Base-by-base conservation (phyloP, 2,329 filamentous ascomycete genomes). In the Trematosphaeria pertusa region DNA sequence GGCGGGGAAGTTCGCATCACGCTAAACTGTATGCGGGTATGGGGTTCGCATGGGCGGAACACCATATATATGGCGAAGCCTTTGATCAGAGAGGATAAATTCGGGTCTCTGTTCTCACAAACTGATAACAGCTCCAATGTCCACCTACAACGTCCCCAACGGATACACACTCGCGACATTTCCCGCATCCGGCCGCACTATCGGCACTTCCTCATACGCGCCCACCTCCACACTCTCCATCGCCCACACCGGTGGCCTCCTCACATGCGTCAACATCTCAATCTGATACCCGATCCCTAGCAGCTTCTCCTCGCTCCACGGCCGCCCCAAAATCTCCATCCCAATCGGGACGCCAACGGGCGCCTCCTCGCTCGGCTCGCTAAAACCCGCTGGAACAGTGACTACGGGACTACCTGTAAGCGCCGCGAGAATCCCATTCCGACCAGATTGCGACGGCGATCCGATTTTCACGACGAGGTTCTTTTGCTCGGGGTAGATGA, bases 401-500 rank as follows among this genome's bases (percentile, higher is more conserved):
- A 83, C 73, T 4, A 82, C 80, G 8, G 81, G 80, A 4, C 64
- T 72, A 0, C 80, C 80, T 1, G 80, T 82, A 42, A 83, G 59
- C 0, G 81, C 79, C 2, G 79, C 81, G 1, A 83, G 59, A 36
- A 82, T 80, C 2, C 81, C 81, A 53, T 84, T 87, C 2, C 85
- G 73, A 1, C 83, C 83, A n/a, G 71, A 71, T 67, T 87, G 85
- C 0, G 76, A 79, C 0, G 78, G 73, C 1, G 78, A 76, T 3
- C 83, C 83, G 18, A 86, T 65, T 35, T 78, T 77, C 2, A 86
- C 83, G 5, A 85, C 82, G 1, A 87, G 76, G 43, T 85, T 85
- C 59, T 79, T 79, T 58, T 87, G 85, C 61, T 87, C 79, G 0
- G 85, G 84, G 64, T 87, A 87, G 56, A 86, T 78, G 26, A 87